Evolutionary conservation across 2,329 filamentous ascomycete species (phyloP).

Genomic region (Elsinoe arachidis): DNA sequence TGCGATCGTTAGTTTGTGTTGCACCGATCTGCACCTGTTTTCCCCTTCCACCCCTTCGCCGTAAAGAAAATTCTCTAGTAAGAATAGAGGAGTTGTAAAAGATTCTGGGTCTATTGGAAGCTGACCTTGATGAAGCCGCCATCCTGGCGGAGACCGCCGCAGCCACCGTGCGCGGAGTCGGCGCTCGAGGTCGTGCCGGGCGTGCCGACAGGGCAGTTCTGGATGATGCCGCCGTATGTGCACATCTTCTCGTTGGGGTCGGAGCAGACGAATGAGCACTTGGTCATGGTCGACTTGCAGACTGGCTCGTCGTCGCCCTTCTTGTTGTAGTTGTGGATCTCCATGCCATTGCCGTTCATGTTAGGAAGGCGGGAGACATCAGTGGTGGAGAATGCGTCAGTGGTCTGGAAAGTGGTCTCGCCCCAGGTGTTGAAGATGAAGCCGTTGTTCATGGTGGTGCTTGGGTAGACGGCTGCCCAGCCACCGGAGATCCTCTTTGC

Average conservation of each 20-base stretch:
- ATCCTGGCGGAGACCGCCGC: neutral
- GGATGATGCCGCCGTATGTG: neutral
- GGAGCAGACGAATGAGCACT: constrained; percentile 10
- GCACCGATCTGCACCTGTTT: neutral
- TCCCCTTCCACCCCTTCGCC: neutral
- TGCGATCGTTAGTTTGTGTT: constrained; percentile 4
- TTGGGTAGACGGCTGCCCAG: constrained; percentile 16
- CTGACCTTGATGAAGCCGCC: constrained; percentile 7
- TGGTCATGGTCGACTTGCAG: neutral
- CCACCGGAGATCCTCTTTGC: constrained; percentile 15
- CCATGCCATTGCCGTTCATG: constrained; percentile 16
- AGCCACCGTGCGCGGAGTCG: neutral
- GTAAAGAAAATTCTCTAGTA: constrained; percentile 5
- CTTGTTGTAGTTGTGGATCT: constrained; percentile 11
- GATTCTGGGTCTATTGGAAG: neutral
- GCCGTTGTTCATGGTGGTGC: constrained; percentile 16
- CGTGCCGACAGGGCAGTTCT: constrained; percentile 7
- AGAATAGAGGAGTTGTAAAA: constrained; percentile 3
- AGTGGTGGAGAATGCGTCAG: constrained; percentile 15
- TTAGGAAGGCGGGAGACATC: constrained; percentile 17
- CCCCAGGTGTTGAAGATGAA: constrained; percentile 17
- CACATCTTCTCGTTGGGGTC: neutral
- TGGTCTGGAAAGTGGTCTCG: constrained; percentile 16
- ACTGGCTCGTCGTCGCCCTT: neutral
- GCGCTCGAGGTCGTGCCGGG: constrained; percentile 7